Percentiles rank a stretch among this genome's conserved stretches.
Evolutionary conservation across 2,329 filamentous ascomycete species (phyloP).

Genomic region (Aureobasidium sp.): DNA sequence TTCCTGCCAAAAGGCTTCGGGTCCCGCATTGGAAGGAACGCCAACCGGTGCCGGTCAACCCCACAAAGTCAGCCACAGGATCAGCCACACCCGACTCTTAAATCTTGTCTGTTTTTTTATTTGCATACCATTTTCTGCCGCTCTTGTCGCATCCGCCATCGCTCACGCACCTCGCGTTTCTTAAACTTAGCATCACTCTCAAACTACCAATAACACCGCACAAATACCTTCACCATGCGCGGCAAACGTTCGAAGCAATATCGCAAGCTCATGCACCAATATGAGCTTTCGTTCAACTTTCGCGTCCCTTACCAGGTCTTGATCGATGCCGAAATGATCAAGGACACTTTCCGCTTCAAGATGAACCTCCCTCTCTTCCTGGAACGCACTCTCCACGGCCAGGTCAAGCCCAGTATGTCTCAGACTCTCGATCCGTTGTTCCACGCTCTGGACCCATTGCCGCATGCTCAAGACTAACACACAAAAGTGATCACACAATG

Average conservation of each 20-base stretch:
- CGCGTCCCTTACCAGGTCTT: slow-evolving; percentile 91
- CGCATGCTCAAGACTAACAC: neutral
- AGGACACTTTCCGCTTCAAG: slow-evolving; percentile 72
- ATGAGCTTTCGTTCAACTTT: slow-evolving; percentile 79
- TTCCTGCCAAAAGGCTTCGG: no score
- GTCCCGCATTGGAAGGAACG: no score
- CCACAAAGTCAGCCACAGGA: neutral
- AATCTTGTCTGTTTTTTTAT: neutral
- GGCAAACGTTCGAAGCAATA: slow-evolving; percentile 66
- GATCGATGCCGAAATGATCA: slow-evolving; percentile 77
- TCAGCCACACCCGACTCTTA: neutral
- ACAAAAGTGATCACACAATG: slow-evolving; percentile 66
- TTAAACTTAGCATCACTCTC: neutral
- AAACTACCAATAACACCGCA: neutral
- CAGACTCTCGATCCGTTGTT: neutral
- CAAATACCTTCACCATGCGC: slow-evolving; percentile 44
- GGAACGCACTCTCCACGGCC: slow-evolving; percentile 74
- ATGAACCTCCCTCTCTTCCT: slow-evolving; percentile 77
- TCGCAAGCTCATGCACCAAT: slow-evolving; percentile 89
- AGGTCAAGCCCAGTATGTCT: slow-evolving; percentile 67
- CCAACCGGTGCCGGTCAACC: no score
- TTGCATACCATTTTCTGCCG: neutral
- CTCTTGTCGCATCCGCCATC: neutral
- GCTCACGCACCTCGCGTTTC: neutral
- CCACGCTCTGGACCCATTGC: neutral